Conservation (phyloP, 305 asterid genomes). For the Fraxinus ornus region DNA sequence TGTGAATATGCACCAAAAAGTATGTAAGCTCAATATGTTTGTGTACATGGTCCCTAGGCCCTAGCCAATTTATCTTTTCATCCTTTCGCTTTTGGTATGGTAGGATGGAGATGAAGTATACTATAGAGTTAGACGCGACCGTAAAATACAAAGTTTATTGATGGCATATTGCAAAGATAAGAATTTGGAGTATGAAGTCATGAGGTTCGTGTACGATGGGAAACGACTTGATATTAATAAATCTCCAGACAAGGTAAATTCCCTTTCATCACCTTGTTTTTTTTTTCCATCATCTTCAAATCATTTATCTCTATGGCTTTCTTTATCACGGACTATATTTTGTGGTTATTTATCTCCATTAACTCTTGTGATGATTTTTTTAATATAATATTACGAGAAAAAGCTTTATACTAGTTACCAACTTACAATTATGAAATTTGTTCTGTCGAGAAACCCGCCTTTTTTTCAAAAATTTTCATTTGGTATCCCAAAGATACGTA, state of each 20-base stretch:
- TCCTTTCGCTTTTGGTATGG: not conserved
- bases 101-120: not conserved
- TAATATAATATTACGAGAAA: not conserved
- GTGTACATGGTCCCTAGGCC: not conserved
- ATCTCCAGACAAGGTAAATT: conserved; percentile 13
- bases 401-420: not conserved
- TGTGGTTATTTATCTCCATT: not conserved
- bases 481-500: not conserved
- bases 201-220: not conserved
- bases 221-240: not conserved
- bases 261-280: not conserved
- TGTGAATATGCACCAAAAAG: not conserved
- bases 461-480: not conserved
- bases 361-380: not conserved
- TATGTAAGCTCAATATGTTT: not conserved
- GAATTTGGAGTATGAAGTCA: not conserved
- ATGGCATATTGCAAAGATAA: not conserved
- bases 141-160: not conserved
- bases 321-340: not conserved
- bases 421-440: not conserved
- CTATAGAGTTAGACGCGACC: not conserved
- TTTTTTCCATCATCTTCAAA: not conserved
- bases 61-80: not conserved
- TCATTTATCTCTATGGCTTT: not conserved
- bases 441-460: not conserved